Conservation (phyloP, 345 rosid species). For the Eucalyptus decipiens region DNA sequence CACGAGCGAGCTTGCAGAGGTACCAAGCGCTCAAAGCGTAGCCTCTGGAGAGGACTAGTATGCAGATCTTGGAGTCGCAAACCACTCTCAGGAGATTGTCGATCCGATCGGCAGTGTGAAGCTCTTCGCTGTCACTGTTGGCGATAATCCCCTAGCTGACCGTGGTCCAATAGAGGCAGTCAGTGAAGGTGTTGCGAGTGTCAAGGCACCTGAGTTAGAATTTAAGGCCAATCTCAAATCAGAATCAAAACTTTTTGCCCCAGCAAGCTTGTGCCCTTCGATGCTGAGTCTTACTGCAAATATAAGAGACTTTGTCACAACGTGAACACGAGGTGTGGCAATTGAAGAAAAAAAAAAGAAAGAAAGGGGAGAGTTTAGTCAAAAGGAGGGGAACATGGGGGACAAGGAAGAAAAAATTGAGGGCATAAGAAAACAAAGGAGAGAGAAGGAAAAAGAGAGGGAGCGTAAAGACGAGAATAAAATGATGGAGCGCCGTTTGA, state of each 20-base stretch:
- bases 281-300: neutral
- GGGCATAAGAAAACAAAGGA: neutral
- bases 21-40: neutral
- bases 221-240: neutral
- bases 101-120: neutral
- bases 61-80: neutral
- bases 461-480: neutral
- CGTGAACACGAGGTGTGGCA: neutral
- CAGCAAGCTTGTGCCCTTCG: neutral
- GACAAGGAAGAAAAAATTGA: neutral
- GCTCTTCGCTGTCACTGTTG: neutral
- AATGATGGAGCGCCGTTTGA: neutral
- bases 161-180: neutral
- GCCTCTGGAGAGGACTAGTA: neutral
- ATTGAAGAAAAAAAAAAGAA: neutral
- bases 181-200: neutral
- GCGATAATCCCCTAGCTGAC: neutral
- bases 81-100: neutral
- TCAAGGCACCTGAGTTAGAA: neutral
- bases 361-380: neutral
- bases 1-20: neutral
- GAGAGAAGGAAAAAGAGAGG: neutral
- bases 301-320: neutral
- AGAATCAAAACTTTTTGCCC: neutral
- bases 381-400: neutral